phyloP scores from a whole-genome alignment of 257 asterid species.

The Solanum pimpinellifolium region DNA sequence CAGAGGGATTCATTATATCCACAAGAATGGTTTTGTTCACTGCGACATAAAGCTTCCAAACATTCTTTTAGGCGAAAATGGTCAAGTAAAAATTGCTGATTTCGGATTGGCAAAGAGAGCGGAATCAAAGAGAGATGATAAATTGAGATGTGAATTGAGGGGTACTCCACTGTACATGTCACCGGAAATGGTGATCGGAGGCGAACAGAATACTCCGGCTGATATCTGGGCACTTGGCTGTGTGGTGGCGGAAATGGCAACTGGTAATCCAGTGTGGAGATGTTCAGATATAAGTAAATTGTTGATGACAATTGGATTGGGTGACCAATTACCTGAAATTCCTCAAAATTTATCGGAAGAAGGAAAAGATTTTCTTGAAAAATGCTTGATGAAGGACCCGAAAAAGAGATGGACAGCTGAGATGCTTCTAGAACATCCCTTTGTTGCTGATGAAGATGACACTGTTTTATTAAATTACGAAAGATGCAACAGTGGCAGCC shows the following conservation, averaged over 20 bases:
- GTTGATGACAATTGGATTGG: conserved; percentile 51
- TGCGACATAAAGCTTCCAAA: conserved; percentile 83
- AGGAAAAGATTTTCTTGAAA: conserved; percentile 52
- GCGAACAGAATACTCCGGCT: conserved; percentile 63
- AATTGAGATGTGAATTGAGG: conserved; percentile 28
- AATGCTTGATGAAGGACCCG: conserved; percentile 58
- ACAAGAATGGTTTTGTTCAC: conserved; percentile 61
- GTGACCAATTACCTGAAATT: conserved; percentile 48
- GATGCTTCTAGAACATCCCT: conserved; percentile 81
- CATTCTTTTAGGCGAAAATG: conserved; percentile 36
- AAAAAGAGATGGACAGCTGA: conserved; percentile 79
- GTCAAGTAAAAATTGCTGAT: conserved; percentile 54
- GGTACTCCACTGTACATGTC: conserved; percentile 96
- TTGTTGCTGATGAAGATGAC: conserved; percentile 19
- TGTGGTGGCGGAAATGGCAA: conserved; percentile 55
- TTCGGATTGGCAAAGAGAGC: conserved; percentile 63
- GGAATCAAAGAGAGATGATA: background rate
- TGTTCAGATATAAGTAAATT: conserved; percentile 38
- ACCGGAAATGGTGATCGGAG: conserved; percentile 69
- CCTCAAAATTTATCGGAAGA: conserved; percentile 38
- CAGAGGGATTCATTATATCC: conserved; percentile 45
- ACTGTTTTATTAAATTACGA: background rate
- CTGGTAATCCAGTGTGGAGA: conserved; percentile 54
- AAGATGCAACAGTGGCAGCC: background rate
- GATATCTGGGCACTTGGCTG: conserved; percentile 91